A percentile compares a stretch with the other conserved stretches of the same genome.
These are phyloP conservation scores for Populus deltoides DNA, from an alignment of 345 rosid genomes.

Conservation along the genomic window DNA sequence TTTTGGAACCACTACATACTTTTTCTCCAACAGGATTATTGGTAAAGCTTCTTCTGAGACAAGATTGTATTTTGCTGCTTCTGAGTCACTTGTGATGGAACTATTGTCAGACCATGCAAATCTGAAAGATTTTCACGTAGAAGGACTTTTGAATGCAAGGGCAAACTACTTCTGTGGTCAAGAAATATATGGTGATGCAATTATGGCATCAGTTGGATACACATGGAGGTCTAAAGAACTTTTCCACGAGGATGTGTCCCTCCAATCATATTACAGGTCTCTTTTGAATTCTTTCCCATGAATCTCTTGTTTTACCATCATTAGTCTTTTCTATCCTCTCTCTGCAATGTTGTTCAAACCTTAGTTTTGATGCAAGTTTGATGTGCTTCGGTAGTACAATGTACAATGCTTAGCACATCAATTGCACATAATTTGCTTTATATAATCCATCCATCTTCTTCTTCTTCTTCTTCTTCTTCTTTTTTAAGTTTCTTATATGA, in stretches of 20 bases:
- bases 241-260: constrained; percentile 57
- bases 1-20: constrained; percentile 15
- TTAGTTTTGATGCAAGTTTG: background rate
- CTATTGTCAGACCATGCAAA: constrained; percentile 33
- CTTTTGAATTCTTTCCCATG: constrained; percentile 7
- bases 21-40: constrained; percentile 54
- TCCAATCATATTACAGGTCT: constrained; percentile 78
- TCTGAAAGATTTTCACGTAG: constrained; percentile 22
- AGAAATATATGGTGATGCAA: constrained; percentile 67
- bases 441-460: background rate
- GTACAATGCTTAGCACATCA: background rate
- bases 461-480: too few relatives aligned
- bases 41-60: constrained; percentile 85
- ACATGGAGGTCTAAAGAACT: constrained; percentile 67
- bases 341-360: constrained; percentile 2
- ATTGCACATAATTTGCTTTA: background rate
- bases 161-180: constrained; percentile 78
- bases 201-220: constrained; percentile 88
- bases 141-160: constrained; percentile 58
- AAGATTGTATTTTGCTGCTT: constrained; percentile 65
- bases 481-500: background rate
- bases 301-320: background rate
- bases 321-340: background rate
- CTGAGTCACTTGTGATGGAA: constrained; percentile 35
- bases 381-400: background rate